phyloP scores from a whole-genome alignment of 257 asterid species.

The Solanum raphanifolium region DNA sequence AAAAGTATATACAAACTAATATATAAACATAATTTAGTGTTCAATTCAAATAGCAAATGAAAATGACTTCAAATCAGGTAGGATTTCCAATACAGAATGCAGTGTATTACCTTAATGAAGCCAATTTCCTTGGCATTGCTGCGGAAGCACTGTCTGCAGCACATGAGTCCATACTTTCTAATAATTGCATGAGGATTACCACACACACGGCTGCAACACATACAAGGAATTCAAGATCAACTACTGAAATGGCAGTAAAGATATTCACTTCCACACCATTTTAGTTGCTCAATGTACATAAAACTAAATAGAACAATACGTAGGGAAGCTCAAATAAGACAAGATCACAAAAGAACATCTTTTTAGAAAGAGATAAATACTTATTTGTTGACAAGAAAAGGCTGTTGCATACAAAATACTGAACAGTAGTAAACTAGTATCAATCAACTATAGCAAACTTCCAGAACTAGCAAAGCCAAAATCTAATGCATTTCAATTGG shows the following conservation, averaged over 20 bases:
- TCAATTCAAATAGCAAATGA: neutral
- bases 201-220: constrained; percentile 9
- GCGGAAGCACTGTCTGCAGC: constrained; percentile 19
- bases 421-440: neutral
- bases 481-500: neutral
- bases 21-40: neutral
- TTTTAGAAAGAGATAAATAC: neutral
- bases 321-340: neutral
- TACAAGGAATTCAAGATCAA: neutral
- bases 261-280: neutral
- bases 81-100: neutral
- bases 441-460: neutral
- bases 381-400: too few species aligned
- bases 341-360: neutral
- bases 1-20: neutral
- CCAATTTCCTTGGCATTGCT: constrained; percentile 13
- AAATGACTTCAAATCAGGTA: neutral
- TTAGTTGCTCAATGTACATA: neutral
- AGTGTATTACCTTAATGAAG: constrained; percentile 1
- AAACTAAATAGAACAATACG: neutral
- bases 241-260: neutral
- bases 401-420: neutral
- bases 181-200: constrained; percentile 12
- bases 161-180: constrained; percentile 13
- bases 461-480: neutral